These are phyloP conservation scores for Teratosphaeria gauchensis DNA, from an alignment of 2,329 filamentous ascomycete genomes.

Conservation along the genomic window DNA sequence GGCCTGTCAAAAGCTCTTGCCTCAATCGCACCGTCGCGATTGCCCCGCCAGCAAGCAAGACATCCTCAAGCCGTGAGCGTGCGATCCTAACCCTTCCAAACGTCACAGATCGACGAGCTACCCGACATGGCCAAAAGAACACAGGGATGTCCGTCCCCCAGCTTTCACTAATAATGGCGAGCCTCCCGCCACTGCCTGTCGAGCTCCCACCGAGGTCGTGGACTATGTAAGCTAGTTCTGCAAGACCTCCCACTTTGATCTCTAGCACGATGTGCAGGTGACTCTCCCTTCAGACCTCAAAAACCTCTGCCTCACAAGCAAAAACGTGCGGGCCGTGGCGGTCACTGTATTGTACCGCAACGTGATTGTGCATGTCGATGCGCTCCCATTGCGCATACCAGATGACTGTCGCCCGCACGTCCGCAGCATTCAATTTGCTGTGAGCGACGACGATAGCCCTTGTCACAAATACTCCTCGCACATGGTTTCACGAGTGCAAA, in stretches of 20 bases:
- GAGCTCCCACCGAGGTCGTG: background rate
- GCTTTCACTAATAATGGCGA: background rate
- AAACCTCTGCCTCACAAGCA: background rate
- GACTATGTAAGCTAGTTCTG: background rate
- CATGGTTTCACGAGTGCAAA: no score
- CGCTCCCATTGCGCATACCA: no score
- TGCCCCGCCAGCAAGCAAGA: no score
- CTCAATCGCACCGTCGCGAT: no score
- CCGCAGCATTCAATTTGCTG: no score
- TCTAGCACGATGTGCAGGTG: background rate
- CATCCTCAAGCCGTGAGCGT: no score
- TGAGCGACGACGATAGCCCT: no score
- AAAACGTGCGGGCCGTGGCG: background rate
- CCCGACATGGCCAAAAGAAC: background rate
- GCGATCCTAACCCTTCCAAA: background rate
- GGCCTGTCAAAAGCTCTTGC: no score
- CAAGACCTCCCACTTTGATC: background rate
- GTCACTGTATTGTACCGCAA: no score
- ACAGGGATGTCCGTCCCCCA: background rate
- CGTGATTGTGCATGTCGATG: no score
- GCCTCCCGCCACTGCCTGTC: background rate
- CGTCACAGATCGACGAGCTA: background rate
- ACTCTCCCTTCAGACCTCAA: background rate
- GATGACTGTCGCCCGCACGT: no score
- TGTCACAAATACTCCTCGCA: no score